Evolutionary conservation across 345 rosid genomes (phyloP), one percentile per base, ranked within the genome.

Genomic region (Aquilaria sinensis): DNA sequence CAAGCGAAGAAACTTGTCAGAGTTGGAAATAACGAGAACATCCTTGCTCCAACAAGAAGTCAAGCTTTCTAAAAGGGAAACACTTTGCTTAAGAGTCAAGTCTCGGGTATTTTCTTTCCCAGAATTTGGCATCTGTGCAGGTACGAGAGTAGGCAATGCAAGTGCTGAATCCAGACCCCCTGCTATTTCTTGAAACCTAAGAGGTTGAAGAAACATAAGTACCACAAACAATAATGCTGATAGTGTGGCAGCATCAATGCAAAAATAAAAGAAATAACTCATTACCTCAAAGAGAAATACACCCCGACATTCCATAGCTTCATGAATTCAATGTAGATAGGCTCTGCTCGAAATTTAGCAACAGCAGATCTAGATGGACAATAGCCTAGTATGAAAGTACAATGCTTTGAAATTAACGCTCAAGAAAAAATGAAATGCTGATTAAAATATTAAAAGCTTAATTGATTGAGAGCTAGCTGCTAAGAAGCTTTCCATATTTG

Each of bases 161-260:
- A 95, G 96, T 47, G 87, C 90, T 65, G 96, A 81, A 73, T 90
- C 96, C 71, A 95, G 72, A 74, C 80, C 80, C 66, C 97, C 97
- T 11, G 99, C 97, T 78, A 95, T 87, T 77, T 89, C 97, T 85
- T 95, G 99, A 77, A 95, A 89, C 81, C 99, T 95, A 84, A 66
- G 66, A 59, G 29, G 74, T 45, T 52, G 55, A 67, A 67, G n/a
- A 48, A 46, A 58, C 23, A 65, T 51, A 34, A 43, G 67, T 45
- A 63, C 53, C 58, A 47, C 57, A 55, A 37, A 59, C 50, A 48
- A 50, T 5, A 31, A 5, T 59, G 8, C 43, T 37, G 58, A 13
- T 12, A 47, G 60, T 15, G 32, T 23, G 32, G 37, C 34, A 12
- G 43, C n/a, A 37, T 37, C 43, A 37, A 37, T 43, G 47, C 45